These are phyloP conservation scores for Blastobotrys malaysiensis DNA, from an alignment of 1,139 yeast species.

Conservation along the genomic window DNA sequence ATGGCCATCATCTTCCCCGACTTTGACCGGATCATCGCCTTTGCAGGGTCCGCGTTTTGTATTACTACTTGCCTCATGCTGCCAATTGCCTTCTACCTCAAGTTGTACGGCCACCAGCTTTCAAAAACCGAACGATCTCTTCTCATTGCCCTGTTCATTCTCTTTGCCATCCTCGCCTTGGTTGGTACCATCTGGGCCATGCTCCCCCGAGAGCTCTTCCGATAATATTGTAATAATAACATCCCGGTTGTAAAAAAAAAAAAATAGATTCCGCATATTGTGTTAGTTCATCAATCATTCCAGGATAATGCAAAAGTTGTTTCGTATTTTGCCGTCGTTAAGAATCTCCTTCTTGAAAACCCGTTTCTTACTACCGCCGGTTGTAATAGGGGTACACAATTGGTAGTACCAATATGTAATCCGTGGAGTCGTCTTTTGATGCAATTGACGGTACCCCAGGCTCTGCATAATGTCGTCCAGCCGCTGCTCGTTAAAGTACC, in stretches of 20 bases:
- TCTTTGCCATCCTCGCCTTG: slow-evolving; percentile 27
- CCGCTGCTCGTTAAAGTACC: slow-evolving; percentile 55
- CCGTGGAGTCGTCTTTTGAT: slow-evolving; percentile 59
- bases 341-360: slow-evolving; percentile 22
- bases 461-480: slow-evolving; percentile 45
- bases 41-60: slow-evolving; percentile 77
- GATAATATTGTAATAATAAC: background rate
- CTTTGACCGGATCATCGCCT: slow-evolving; percentile 78
- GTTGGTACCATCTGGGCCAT: slow-evolving; percentile 32
- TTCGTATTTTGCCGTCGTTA: slow-evolving; percentile 26
- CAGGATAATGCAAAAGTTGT: slow-evolving; percentile 25
- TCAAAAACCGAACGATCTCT: slow-evolving; percentile 35
- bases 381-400: too few species aligned
- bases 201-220: slow-evolving; percentile 14
- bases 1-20: slow-evolving; percentile 62
- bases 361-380: slow-evolving; percentile 7
- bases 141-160: slow-evolving; percentile 43
- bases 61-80: slow-evolving; percentile 73
- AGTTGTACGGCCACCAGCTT: slow-evolving; percentile 48
- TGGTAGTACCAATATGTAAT: slow-evolving; percentile 67
- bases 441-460: slow-evolving; percentile 51
- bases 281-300: too few species aligned
- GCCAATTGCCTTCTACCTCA: slow-evolving; percentile 67
- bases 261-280: too few species aligned
- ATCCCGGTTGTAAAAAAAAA: background rate